These are phyloP conservation scores for Penicillium corylophilum DNA, from an alignment of 2,329 filamentous ascomycete species.

Conservation along the genomic window DNA sequence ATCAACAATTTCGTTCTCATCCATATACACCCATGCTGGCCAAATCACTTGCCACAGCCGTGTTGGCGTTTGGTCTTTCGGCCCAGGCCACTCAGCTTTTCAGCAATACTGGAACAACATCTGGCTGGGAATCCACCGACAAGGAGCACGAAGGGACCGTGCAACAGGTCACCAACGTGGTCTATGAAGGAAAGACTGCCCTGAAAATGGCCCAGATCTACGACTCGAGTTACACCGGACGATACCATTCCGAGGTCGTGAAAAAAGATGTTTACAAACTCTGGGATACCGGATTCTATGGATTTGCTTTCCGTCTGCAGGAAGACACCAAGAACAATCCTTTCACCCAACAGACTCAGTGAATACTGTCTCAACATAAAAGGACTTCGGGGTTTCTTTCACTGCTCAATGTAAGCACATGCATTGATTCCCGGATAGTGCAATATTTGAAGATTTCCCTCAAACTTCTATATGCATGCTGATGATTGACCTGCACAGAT, in stretches of 20 bases:
- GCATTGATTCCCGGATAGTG: too few relatives aligned
- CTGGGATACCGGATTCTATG: constrained; percentile 51
- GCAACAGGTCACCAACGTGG: constrained; percentile 42
- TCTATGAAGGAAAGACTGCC: constrained; percentile 40
- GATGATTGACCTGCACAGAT: too few relatives aligned
- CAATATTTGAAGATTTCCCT: too few relatives aligned
- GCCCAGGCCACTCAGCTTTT: constrained; percentile 2
- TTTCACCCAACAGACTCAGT: too few relatives aligned
- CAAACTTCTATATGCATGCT: too few relatives aligned
- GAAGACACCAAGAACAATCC: too few relatives aligned
- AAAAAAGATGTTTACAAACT: constrained; percentile 47
- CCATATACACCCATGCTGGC: not conserved
- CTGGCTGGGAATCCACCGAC: constrained; percentile 44
- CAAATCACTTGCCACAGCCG: not conserved
- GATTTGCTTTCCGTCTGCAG: constrained; percentile 53
- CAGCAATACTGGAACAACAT: constrained; percentile 29
- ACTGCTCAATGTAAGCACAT: too few relatives aligned
- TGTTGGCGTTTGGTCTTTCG: not conserved
- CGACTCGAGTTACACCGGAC: constrained; percentile 42
- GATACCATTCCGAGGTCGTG: constrained; percentile 52
- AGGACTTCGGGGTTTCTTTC: too few relatives aligned
- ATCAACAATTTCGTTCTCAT: not conserved
- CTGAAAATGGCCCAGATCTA: constrained; percentile 47
- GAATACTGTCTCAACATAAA: too few relatives aligned
- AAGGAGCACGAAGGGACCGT: constrained; percentile 47